Evolutionary conservation across 108 stramenopile genomes (phyloP).

Genomic region (Nitzschia sp.): DNA sequence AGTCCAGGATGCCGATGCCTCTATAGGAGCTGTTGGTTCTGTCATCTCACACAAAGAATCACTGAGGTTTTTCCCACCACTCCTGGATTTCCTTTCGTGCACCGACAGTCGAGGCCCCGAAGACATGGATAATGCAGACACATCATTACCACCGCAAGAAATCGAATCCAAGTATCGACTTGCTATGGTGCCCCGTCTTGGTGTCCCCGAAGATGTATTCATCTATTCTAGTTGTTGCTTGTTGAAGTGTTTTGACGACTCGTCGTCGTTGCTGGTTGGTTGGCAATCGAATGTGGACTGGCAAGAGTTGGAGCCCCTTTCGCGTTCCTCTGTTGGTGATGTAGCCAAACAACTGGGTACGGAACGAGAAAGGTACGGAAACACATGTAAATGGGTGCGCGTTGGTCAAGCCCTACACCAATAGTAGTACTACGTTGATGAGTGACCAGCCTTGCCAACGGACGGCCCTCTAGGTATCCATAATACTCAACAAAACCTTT

Average conservation of each 20-base stretch:
- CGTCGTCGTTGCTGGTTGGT: neutral
- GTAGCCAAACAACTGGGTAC: neutral
- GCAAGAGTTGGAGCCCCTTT: neutral
- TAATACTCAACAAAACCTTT: neutral
- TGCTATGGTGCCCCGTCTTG: constrained; percentile 17
- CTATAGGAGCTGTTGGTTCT: constrained; percentile 10
- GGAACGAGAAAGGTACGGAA: too few relatives aligned
- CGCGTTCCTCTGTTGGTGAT: neutral
- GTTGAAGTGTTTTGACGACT: neutral
- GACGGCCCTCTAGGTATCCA: constrained; percentile 3
- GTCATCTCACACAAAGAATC: constrained; percentile 15
- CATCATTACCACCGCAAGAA: constrained; percentile 14
- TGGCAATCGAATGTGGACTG: neutral
- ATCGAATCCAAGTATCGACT: constrained; percentile 30
- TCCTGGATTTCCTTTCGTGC: neutral
- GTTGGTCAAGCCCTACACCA: too few relatives aligned
- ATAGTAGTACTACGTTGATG: too few relatives aligned
- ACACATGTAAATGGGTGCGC: too few relatives aligned
- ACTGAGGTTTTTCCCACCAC: neutral
- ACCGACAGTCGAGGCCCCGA: neutral
- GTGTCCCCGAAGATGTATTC: neutral
- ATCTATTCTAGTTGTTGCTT: constrained; percentile 1
- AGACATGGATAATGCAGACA: constrained; percentile 5
- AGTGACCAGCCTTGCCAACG: constrained; percentile 3
- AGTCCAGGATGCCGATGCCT: constrained; percentile 20